phyloP scores from a whole-genome alignment of 495 filamentous ascomycete genomes.

The Aspergillus avenaceus region DNA sequence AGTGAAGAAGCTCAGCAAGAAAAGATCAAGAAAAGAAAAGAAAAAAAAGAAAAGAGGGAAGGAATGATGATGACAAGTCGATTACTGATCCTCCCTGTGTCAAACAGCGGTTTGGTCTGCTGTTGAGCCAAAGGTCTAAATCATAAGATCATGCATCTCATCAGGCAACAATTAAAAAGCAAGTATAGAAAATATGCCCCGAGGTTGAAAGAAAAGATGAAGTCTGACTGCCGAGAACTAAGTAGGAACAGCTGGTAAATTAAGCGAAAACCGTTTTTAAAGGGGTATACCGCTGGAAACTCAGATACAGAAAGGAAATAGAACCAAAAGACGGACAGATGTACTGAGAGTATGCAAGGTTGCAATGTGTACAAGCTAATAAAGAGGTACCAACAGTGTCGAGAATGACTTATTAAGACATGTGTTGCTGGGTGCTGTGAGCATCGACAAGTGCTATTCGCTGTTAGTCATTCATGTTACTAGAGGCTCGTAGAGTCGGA shows the following conservation, averaged over 20 bases:
- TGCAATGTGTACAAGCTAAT: slow-evolving; percentile 2
- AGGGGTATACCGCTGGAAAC: slow-evolving; percentile 29
- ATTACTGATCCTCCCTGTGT: slow-evolving; percentile 1
- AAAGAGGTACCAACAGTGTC: slow-evolving; percentile 7
- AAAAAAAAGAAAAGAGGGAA: background rate
- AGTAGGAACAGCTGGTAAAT: slow-evolving; percentile 14
- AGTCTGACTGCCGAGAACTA: slow-evolving; percentile 4
- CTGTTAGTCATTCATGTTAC: slow-evolving; percentile 6
- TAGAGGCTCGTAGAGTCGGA: background rate
- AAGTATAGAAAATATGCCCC: slow-evolving; percentile 3
- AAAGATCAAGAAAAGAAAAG: too few species aligned
- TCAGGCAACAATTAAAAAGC: slow-evolving; percentile 2
- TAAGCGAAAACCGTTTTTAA: slow-evolving; percentile 19
- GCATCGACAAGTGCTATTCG: slow-evolving; percentile 16
- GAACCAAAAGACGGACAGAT: background rate
- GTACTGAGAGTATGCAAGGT: background rate
- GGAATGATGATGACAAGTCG: background rate
- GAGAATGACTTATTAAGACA: slow-evolving; percentile 9
- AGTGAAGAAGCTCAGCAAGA: background rate
- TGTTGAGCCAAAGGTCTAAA: slow-evolving; percentile 1
- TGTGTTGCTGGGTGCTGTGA: slow-evolving; percentile 13
- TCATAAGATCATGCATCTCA: slow-evolving; percentile 14
- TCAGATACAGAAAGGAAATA: slow-evolving; percentile 11
- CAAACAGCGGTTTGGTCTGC: background rate
- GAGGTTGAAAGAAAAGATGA: slow-evolving; percentile 2